These are phyloP conservation scores for Penicillium taxi DNA, from an alignment of 495 filamentous ascomycete species.

Conservation along the genomic window DNA sequence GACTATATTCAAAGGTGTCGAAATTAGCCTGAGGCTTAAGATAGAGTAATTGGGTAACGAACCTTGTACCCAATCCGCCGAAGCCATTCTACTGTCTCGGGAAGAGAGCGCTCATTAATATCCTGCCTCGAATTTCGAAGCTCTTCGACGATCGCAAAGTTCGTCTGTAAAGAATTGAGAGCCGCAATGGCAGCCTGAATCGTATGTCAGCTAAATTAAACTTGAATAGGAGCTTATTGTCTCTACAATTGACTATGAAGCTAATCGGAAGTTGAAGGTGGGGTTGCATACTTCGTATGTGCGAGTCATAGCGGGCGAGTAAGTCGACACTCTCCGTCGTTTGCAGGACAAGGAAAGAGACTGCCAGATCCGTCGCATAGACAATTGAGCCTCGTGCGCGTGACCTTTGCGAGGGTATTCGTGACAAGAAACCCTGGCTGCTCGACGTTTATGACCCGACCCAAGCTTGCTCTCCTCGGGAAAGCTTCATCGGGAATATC, in stretches of 20 bases:
- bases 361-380: slow-evolving; percentile 19
- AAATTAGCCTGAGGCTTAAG: slow-evolving; percentile 7
- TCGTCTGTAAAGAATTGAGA: slow-evolving; percentile 86
- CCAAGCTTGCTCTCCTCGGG: slow-evolving; percentile 23
- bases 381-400: slow-evolving; percentile 15
- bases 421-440: slow-evolving; percentile 15
- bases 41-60: slow-evolving; percentile 11
- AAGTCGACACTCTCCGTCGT: slow-evolving; percentile 25
- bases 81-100: slow-evolving; percentile 72
- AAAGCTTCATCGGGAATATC: slow-evolving; percentile 21
- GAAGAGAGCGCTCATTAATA: slow-evolving; percentile 59
- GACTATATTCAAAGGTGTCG: slow-evolving; percentile 36
- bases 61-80: slow-evolving; percentile 72
- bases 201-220: too few relatives aligned
- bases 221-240: too few relatives aligned
- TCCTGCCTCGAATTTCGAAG: slow-evolving; percentile 60
- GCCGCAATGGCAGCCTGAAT: slow-evolving; percentile 65
- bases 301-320: slow-evolving; percentile 32
- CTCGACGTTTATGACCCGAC: slow-evolving; percentile 12
- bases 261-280: neutral
- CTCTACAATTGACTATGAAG: too few relatives aligned
- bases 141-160: slow-evolving; percentile 68
- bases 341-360: slow-evolving; percentile 13
- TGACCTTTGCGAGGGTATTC: slow-evolving; percentile 10
- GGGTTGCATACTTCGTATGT: slow-evolving; percentile 33